Evolutionary conservation across 2,329 filamentous ascomycete species (phyloP), one percentile per base, ranked within the genome.

Genomic region (Ophiostoma sp.): DNA sequence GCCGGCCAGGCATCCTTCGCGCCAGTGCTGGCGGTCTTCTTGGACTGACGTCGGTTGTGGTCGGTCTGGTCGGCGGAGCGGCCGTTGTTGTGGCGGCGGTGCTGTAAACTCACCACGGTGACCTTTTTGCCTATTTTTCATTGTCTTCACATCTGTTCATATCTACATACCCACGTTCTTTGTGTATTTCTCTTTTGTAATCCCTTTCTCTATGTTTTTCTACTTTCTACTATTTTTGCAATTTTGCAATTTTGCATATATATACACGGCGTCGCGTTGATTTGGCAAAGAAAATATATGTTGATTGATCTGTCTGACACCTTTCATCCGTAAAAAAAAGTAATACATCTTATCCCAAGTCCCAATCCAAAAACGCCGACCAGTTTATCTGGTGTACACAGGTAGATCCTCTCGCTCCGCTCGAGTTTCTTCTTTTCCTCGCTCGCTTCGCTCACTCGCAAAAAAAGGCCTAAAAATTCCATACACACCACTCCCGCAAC

Each of bases 401-500:
- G 8, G 33, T n/a, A 36, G 33, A 3, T 36, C 33, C 19, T 15
- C 42, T 48, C 42, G 15, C 42, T 48, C 42, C 8, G 33, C 33
- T 36, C 33, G 3, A 15, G 15, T 48, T 48, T 42, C 33, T 36
- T 36, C 33, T 36, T 3, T 36, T 8, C 33, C 33, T 36, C 33
- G 33, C 33, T 36, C 33, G 33, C 33, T 36, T 36, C 7, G 39
- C 39, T 42, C 39, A 42, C 39, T 42, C 39, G 39, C 9, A 1
- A 45, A 3, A 12, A n/a, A 15, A 1, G 1, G 15, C 22, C 42
- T 73, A 95, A 78, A 95, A 90, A 79, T 93, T 89, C 88, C 92
- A 95, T 36, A 84, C 82, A 76, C 90, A 90, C 85, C 90, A 95
- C 78, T 95, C 93, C 75, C 89, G 86, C 81, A 90, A 91, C 0